Evolutionary conservation across 208 protist species (phyloP).

Genomic region (Trypanosoma platydactyli): DNA sequence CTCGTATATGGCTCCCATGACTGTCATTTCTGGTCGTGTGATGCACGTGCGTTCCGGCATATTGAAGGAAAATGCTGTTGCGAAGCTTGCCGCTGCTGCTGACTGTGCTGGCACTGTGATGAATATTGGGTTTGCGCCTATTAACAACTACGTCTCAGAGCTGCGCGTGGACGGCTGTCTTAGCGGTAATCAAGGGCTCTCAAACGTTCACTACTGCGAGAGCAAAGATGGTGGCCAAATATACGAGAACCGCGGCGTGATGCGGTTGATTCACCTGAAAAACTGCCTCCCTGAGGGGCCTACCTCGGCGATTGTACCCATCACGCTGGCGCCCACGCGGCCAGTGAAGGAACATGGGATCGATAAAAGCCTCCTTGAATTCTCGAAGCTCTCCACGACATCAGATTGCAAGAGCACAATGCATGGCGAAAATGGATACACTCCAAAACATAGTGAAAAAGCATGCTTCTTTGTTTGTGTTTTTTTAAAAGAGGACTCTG

Average conservation of each 20-base stretch:
- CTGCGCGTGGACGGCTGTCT: constrained; percentile 41
- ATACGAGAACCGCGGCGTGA: constrained; percentile 39
- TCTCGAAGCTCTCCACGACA: constrained; percentile 34
- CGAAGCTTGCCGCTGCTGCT: constrained; percentile 35
- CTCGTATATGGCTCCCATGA: constrained; percentile 60
- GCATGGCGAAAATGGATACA: constrained; percentile 32
- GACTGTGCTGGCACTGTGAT: constrained; percentile 39
- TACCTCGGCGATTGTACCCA: constrained; percentile 26
- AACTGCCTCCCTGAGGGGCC: constrained; percentile 30
- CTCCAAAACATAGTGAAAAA: constrained; percentile 35
- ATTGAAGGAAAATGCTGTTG: constrained; percentile 23
- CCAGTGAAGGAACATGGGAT: constrained; percentile 51
- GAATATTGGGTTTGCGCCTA: constrained; percentile 21
- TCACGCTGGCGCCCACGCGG: constrained; percentile 32
- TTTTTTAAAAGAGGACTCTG: constrained; percentile 16
- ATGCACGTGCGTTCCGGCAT: constrained; percentile 40
- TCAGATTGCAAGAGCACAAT: constrained; percentile 29
- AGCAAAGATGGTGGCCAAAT: constrained; percentile 30
- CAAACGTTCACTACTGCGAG: constrained; percentile 65
- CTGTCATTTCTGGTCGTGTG: constrained; percentile 40
- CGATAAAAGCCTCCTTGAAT: constrained; percentile 31
- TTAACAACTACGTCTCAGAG: constrained; percentile 29
- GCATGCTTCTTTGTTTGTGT: constrained; percentile 65
- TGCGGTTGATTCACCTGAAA: constrained; percentile 44
- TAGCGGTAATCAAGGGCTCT: constrained; percentile 24